phyloP scores from a whole-genome alignment of 305 asterid genomes.

The Fraxinus dipetala region DNA sequence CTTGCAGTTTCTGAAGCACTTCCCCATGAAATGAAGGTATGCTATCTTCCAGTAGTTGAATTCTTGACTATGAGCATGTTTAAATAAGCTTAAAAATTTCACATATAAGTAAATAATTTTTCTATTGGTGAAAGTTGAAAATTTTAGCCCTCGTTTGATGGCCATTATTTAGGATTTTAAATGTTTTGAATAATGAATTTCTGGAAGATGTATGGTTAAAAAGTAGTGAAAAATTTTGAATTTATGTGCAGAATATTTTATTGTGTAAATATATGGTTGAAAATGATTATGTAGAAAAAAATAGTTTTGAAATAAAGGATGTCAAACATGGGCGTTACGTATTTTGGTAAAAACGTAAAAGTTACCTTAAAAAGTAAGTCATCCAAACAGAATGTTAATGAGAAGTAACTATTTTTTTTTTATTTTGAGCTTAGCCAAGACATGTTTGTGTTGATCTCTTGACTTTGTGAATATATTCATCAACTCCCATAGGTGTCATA shows the following conservation, averaged over 20 bases:
- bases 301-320: no score
- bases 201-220: no score
- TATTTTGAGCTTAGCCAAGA: neutral
- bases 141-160: no score
- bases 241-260: no score
- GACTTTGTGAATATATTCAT: neutral
- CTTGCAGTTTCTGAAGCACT: conserved; percentile 72
- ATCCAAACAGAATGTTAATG: neutral
- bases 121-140: no score
- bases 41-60: neutral
- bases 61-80: neutral
- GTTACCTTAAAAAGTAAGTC: neutral
- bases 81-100: neutral
- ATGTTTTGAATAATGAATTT: no score
- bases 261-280: no score
- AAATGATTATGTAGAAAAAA: no score
- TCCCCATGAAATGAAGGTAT: conserved; percentile 61
- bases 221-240: no score
- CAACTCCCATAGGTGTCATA: neutral
- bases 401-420: neutral
- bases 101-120: neutral
- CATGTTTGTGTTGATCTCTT: neutral
- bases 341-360: neutral
- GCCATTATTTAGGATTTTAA: no score
- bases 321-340: neutral